Evolutionary conservation across 768 basidiomycete species (phyloP), one percentile per base, ranked within the genome.

Genomic region (Saitozyma podzolica): DNA sequence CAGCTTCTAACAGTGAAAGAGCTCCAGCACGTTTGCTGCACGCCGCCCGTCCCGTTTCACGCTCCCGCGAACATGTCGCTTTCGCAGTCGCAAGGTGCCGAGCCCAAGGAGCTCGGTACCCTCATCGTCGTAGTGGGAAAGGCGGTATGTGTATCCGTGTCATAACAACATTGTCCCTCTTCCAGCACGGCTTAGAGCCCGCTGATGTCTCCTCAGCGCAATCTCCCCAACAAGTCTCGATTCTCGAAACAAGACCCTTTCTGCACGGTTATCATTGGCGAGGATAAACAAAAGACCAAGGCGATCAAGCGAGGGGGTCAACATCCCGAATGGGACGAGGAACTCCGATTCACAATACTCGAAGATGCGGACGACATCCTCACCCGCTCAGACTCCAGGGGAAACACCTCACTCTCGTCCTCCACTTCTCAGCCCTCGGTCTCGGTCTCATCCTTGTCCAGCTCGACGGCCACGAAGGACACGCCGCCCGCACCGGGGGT

Each of bases 211-310:
- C 10, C 61, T 40, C 63, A 79, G 80, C 85, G 84, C 64, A 88
- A 95, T 72, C 83, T 95, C 19, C 85, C 85, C 62, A 89, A 94
- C 81, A 89, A 87, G 56, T 89, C 89, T 68, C 86, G 85, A 8
- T 89, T 96, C 74, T 88, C 89, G 79, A 97, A 96, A 78, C 92
- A 95, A 75, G 90, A 94, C 79, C 92, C 89, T 1, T 95, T 87
- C 75, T 88, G 87, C 3, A 84, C 88, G 66, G 82, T 86, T 7
- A 81, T 82, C 2, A 80, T 93, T 56, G 89, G 82, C 78, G 86
- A 86, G 45, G 81, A 81, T 16, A 86, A 84, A 56, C 86, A 89
- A 73, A 84, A 85, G 61, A 92, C 91, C 0, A 82, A 85, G 57
- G 84, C 87, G 62, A 89, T 91, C 71, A 83, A 86, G 67, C 91